These are phyloP conservation scores for Aspergillus sclerotialis DNA, from an alignment of 2,329 filamentous ascomycete genomes.

Conservation along the genomic window DNA sequence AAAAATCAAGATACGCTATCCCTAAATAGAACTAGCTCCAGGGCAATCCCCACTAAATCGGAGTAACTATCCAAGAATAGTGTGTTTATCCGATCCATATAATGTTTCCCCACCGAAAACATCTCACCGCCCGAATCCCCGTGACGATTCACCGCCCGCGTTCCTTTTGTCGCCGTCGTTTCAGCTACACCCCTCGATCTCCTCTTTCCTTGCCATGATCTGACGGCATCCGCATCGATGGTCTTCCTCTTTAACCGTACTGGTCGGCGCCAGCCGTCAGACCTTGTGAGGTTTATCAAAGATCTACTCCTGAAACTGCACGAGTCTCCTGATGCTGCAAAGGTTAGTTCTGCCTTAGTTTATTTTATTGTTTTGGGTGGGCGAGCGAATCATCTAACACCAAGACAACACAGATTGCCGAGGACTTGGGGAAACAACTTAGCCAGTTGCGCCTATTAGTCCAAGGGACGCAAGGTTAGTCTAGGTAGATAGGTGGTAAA, in stretches of 20 bases:
- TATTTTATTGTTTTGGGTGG: conserved; percentile 6
- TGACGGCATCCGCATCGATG: conserved; percentile 40
- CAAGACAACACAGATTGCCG: conserved; percentile 55
- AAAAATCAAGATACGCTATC: background rate
- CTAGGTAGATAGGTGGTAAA: no score
- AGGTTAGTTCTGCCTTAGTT: conserved; percentile 38
- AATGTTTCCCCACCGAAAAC: no score
- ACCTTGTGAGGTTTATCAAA: conserved; percentile 57
- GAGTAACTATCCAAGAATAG: no score
- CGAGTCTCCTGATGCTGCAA: conserved; percentile 49
- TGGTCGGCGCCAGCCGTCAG: conserved; percentile 54
- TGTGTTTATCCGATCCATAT: no score
- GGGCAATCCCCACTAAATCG: no score
- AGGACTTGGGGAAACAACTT: conserved; percentile 80
- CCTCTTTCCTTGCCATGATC: conserved; percentile 9
- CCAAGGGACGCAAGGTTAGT: conserved; percentile 79
- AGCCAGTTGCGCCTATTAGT: conserved; percentile 87
- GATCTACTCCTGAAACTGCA: conserved; percentile 57
- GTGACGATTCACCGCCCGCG: conserved; percentile 3
- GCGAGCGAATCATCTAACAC: conserved; percentile 6
- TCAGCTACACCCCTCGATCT: conserved; percentile 7
- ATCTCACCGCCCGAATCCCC: background rate
- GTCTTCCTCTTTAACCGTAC: conserved; percentile 63
- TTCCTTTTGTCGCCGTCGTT: background rate
- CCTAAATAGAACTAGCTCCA: no score